Evolutionary conservation across 805 yeast genomes (phyloP), one percentile per base, ranked within the genome.

Genomic region (Cyberlindnera euphorbiae): DNA sequence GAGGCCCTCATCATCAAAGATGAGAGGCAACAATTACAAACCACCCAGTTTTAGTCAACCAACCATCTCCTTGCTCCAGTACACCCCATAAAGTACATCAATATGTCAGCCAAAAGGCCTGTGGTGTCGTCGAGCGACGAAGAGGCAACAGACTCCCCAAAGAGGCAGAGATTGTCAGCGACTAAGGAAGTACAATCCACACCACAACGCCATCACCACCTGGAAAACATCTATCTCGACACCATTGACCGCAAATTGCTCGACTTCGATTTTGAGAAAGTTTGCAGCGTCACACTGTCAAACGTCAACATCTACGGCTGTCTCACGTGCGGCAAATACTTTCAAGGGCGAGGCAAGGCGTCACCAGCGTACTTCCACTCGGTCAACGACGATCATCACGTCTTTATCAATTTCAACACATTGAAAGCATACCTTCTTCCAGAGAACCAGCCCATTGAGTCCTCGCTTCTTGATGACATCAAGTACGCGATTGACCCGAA

Each of bases 351-450:
- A 17, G 71, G 77, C 1, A 62, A 58, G 38, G 55, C 71, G n/a
- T 74, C 89, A 0, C 78, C 78, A 16, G 88, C 89, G 0, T 81
- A 76, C 49, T 52, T 63, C 12, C 95, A 85, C 54, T 70, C 87
- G 2, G 64, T 84, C 14, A 69, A 77, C 39, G 72, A 66, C 5
- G 67, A 71, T 46, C 89, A 81, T 50, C 83, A 76, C 53, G 69
- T 82, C 2, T 84, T 63, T 50, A 64, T 84, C 33, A 79, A 73
- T 50, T 62, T 84, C 36, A 50, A 55, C 11, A 71, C 69, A 2
- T 52, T 65, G 31, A 71, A 67, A 36, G 66, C 72, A 17, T 81
- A 73, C 48, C 56, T 71, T 4, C 56, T 84, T n/a, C 95, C 95
- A 0, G 87, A 80, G 35, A 69, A 70, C 44, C 63, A 64, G 28